Evolutionary conservation across 345 rosid species (phyloP).

Genomic region (Abelmoschus esculentus): DNA sequence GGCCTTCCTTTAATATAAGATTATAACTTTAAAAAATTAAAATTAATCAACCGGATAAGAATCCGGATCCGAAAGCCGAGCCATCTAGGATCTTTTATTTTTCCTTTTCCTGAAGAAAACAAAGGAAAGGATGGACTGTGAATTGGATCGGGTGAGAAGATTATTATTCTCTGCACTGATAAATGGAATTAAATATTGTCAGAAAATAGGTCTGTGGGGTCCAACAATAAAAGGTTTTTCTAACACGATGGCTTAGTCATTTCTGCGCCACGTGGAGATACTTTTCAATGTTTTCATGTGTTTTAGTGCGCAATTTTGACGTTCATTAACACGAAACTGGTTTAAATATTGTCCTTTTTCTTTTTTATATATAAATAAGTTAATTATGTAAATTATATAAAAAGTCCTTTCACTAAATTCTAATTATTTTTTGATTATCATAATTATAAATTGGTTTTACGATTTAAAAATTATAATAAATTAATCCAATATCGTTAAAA

Average conservation of each 20-base stretch:
- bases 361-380: too few relatives aligned
- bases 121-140: slow-evolving; percentile 12
- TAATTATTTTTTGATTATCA: too few relatives aligned
- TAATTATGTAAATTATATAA: too few relatives aligned
- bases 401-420: too few relatives aligned
- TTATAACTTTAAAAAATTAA: background rate
- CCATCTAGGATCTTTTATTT: background rate
- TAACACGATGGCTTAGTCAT: background rate
- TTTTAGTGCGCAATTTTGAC: slow-evolving; percentile 4
- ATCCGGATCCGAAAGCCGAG: slow-evolving; percentile 12
- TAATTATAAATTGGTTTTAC: too few relatives aligned
- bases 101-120: slow-evolving; percentile 1
- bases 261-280: background rate
- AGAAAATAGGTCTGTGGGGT: background rate
- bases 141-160: slow-evolving; percentile 22
- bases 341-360: background rate
- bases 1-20: slow-evolving; percentile 1
- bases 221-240: background rate
- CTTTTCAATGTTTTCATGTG: background rate
- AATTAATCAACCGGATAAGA: slow-evolving; percentile 7
- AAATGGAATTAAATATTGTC: background rate
- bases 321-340: background rate
- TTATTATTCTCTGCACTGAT: background rate
- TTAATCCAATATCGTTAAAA: too few relatives aligned
- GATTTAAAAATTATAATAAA: too few relatives aligned